Base-by-base conservation (phyloP, 2,329 filamentous ascomycete genomes). In the Neocucurbitaria cava region DNA sequence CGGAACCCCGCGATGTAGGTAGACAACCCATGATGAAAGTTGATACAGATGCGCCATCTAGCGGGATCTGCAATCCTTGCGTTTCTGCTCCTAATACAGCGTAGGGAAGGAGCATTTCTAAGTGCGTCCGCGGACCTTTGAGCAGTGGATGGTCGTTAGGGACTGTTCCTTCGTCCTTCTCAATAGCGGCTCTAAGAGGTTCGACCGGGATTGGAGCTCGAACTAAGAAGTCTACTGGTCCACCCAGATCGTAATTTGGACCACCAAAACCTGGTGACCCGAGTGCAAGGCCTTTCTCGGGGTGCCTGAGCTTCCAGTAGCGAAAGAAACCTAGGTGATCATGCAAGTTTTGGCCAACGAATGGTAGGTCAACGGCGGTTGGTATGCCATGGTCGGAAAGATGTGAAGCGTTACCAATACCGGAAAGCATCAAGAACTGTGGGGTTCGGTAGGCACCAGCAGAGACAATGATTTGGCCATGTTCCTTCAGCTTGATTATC, bases 321-420 rank as follows among this genome's bases (percentile, higher is more conserved):
- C 64, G 56, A 31, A 56, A 64, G n/a, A 60, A 20, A 50, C 64
- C 54, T 17, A 65, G 23, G 41, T 87, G 85, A 66, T 89, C 87
- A 41, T 85, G 79, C 3, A 89, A 76, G 71, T 89, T 86, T 55
- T 81, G 82, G 2, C 87, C 87, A 1, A 90, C 86, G 28, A 85
- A 82, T 1, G 82, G 81, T 1, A 85, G 81, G 56, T 87, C 36
- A 7, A 39, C 36, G 8, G 18, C 11, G 18, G 24, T 26, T 15
- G 20, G 13, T 8, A 40, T 40, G 63, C 83, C 80, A 42, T 77
- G 72, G 10, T 77, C 55, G 7, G 36, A 20, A 21, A 89, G 81
- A 51, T 85, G 78, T 0, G 72, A 64, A 7, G 54, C 38, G 46
- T 71, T 62, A 8, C 70, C 72, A 10, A 74, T 68, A 3, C 71